Evolutionary conservation across 2,329 filamentous ascomycete genomes (phyloP), one percentile per base, ranked within the genome.

Genomic region (Fusarium ambrosium): DNA sequence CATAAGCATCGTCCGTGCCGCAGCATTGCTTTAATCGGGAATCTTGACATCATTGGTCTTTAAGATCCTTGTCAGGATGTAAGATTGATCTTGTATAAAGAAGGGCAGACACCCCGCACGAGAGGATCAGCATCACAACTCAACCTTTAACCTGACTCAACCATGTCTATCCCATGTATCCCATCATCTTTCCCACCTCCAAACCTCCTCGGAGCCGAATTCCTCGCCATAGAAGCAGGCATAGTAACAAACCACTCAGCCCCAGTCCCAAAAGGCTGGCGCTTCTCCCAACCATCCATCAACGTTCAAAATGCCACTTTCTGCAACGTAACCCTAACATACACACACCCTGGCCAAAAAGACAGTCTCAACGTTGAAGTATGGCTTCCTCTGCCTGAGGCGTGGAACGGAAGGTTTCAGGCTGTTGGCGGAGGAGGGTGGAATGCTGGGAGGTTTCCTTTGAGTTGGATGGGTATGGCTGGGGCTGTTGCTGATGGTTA

Each of bases 291-390:
- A 13, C 69, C 67, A 20, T 39, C 59, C 1, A 18, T 69, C 7
- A 37, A 51, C 6, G 53, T 70, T 5, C 37, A 53, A 3, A 61
- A 64, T 34, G 65, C 60, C 45, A 65, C 58, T 5, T 74, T 74
- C 13, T 74, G 72, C 36, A 74, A 72, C 27, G 67, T 74, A 10
- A 74, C 72, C 3, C 43, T 74, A 18, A 70, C 51, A 7, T 74
- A 74, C 36, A 73, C 72, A 0, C 70, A 74, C 24, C 64, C 70
- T 5, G 70, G 70, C 10, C 70, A 73, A 22, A 37, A 68, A 22
- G 70, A 74, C 39, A 55, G 27, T 13, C 62, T 74, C 8, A 60
- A 70, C 20, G 67, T 70, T 0, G 72, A 74, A 14, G 61, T 62
- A 6, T 74, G 67, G 70, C 55, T 73, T 1, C 72, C 72, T 3